Base-by-base conservation (phyloP, 1,284 basidiomycete species). In the Inonotus hispidus region DNA sequence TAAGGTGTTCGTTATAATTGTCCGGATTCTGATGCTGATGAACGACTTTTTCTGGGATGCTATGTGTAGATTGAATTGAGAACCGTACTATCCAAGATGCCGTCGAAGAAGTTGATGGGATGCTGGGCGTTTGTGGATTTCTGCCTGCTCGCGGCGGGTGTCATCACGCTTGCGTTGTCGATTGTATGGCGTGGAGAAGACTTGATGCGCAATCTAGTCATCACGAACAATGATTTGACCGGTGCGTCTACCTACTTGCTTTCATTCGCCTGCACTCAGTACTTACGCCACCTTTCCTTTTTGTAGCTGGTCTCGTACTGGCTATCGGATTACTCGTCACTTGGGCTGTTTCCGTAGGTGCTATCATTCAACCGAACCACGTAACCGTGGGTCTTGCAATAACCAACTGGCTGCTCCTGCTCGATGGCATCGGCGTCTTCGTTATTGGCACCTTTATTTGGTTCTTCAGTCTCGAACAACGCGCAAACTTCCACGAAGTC, bases 391-490 rank as follows among this genome's bases (percentile, higher is more conserved):
- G 87, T 59, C 81, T 92, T 43, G 82, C 87, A 62, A 70, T 87
- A 41, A 82, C 93, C 67, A 93, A 93, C 74, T 90, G 84, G 77
- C 66, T 78, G 14, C 82, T 93, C 55, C 72, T 92, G 45, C 60
- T 79, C 38, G 84, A 92, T 66, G 79, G 79, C 13, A 68, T 88
- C 53, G 77, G 78, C 25, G 77, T 87, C 41, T 72, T 87, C 58
- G 67, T 84, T 56, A 73, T 90, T 49, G 90, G 89, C 55, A 82
- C 84, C 21, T 80, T 82, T 64, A 73, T 93, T 60, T 94, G 92
- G 92, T 82, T 88, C 74, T 90, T 77, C 71, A 90, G 91, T 2
- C 78, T 95, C 14, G 72, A 79, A 58, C 85, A 92, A 70, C 82
- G 86, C 32, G 73, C 76, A 50, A 82, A 90, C 67, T 93, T 86